Conservation (phyloP, 2,329 filamentous ascomycete species). For the Arthrobotrys sinensis region DNA sequence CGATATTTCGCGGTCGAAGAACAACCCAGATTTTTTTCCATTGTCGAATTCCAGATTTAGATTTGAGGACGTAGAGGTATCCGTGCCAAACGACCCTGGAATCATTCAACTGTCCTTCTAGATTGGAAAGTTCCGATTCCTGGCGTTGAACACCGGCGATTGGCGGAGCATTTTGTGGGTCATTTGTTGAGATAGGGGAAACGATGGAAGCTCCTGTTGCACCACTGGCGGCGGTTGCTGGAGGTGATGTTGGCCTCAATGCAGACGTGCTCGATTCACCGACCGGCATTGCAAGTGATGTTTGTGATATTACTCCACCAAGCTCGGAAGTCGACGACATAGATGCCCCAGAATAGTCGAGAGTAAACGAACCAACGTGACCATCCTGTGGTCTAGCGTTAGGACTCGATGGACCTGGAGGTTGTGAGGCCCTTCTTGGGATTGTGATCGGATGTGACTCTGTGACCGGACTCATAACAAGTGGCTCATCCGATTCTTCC, state of each 20-base stretch:
- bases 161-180: constrained; percentile 40
- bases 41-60: constrained; percentile 85
- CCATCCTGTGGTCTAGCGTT: constrained; percentile 60
- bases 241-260: constrained; percentile 50
- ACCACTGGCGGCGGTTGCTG: constrained; percentile 47
- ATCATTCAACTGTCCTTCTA: constrained; percentile 70
- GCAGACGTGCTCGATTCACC: constrained; percentile 33
- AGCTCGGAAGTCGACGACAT: constrained; percentile 64
- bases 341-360: constrained; percentile 76
- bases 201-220: constrained; percentile 54
- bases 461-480: constrained; percentile 77
- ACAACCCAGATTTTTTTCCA: constrained; percentile 98
- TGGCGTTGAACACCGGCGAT: constrained; percentile 62
- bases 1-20: constrained; percentile 84
- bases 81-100: constrained; percentile 92
- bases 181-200: constrained; percentile 56
- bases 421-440: constrained; percentile 37
- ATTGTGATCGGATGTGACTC: constrained; percentile 54
- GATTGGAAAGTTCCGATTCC: constrained; percentile 64
- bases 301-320: constrained; percentile 63
- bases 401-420: constrained; percentile 49
- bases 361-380: constrained; percentile 75
- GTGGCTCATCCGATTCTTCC: constrained; percentile 88
- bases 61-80: constrained; percentile 86
- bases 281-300: constrained; percentile 62